A percentile compares a stretch with the other conserved stretches of the same genome.
phyloP scores from a whole-genome alignment of 202 grass and related monocot species.

The Schoenoplectus triqueter region DNA sequence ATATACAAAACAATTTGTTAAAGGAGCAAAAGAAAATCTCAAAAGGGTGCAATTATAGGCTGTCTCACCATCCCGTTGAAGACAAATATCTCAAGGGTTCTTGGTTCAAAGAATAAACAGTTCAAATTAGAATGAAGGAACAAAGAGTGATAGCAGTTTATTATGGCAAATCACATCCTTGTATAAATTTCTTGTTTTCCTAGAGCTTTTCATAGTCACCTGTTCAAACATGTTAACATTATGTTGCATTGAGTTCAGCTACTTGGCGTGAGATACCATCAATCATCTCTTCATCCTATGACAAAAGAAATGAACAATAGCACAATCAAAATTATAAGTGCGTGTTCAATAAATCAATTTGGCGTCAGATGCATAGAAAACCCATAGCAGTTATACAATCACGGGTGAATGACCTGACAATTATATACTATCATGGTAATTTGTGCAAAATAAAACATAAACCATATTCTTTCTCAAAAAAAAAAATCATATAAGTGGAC shows the following conservation, averaged over 20 bases:
- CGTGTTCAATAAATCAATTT: neutral
- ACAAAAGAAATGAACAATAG: conserved; percentile 4
- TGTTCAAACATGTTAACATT: conserved; percentile 1
- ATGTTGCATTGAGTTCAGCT: conserved; percentile 53
- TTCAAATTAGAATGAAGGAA: conserved; percentile 36
- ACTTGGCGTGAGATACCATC: conserved; percentile 49
- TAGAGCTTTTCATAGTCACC: neutral
- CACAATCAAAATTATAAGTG: conserved; percentile 6
- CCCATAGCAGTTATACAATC: neutral
- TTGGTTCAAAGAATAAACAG: conserved; percentile 27
- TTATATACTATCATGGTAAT: neutral
- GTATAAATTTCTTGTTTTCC: conserved; percentile 30
- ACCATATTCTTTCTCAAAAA: no score
- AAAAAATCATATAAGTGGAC: conserved; percentile 30
- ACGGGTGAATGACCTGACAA: neutral
- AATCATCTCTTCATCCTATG: conserved; percentile 41
- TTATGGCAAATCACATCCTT: conserved; percentile 34
- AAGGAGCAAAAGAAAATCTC: neutral
- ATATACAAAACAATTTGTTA: conserved; percentile 20
- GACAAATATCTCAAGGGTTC: conserved; percentile 26
- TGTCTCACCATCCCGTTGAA: conserved; percentile 12
- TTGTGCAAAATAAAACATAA: neutral
- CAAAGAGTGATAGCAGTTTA: conserved; percentile 23
- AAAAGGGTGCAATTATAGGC: neutral
- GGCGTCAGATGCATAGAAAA: neutral